These are phyloP conservation scores for Calocera cornea DNA, from an alignment of 768 basidiomycete species.

Conservation along the genomic window DNA sequence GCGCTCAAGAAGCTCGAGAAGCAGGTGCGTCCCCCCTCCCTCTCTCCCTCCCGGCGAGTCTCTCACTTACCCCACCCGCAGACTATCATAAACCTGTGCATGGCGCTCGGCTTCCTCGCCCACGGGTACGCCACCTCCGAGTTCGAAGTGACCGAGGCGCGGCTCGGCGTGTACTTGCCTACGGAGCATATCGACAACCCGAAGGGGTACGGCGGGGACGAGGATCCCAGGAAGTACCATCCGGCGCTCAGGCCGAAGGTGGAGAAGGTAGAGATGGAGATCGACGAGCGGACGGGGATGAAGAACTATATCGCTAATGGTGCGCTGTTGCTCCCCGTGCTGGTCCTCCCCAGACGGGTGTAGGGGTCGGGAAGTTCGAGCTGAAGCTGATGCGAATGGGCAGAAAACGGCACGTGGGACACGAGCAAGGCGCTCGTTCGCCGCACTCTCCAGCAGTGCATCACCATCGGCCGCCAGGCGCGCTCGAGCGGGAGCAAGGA, in stretches of 20 bases:
- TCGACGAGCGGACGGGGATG: slow-evolving; percentile 80
- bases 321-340: slow-evolving; percentile 8
- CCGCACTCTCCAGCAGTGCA: slow-evolving; percentile 60
- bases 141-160: slow-evolving; percentile 76
- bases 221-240: slow-evolving; percentile 70
- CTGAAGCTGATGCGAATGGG: not conserved
- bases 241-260: slow-evolving; percentile 68
- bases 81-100: slow-evolving; percentile 78
- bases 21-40: slow-evolving; percentile 34
- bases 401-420: slow-evolving; percentile 63
- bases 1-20: slow-evolving; percentile 57
- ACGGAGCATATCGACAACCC: slow-evolving; percentile 90
- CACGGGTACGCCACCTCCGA: slow-evolving; percentile 51
- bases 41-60: not conserved
- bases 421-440: slow-evolving; percentile 71
- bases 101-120: slow-evolving; percentile 74
- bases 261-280: slow-evolving; percentile 67
- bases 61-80: too few relatives aligned
- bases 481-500: slow-evolving; percentile 30
- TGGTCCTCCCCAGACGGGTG: too few relatives aligned
- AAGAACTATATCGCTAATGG: slow-evolving; percentile 82
- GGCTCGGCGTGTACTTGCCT: slow-evolving; percentile 75
- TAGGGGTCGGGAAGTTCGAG: too few relatives aligned
- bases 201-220: slow-evolving; percentile 70
- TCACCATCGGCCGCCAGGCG: slow-evolving; percentile 58